Evolutionary conservation across 176 grass and related monocot species (phyloP), one percentile per base, ranked within the genome.

Genomic region (Triticum turgidum): DNA sequence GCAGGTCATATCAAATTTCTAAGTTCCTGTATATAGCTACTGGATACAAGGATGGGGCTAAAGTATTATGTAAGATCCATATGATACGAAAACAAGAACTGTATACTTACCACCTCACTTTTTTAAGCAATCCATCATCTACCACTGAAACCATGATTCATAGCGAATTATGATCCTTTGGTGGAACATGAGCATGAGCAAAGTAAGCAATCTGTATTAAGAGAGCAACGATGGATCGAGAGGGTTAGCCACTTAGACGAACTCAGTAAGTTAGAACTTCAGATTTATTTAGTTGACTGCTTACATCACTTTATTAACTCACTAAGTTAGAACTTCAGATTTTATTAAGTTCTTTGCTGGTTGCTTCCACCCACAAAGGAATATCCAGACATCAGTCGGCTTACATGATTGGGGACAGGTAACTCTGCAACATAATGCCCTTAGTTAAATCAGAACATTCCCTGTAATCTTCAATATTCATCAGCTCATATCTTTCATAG

Each of bases 321-420:
- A 24, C 27, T 41, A 65, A 24, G 65, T 76, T 35, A 33, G 38
- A 67, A 67, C 10, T 17, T 68, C 34, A 44, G 14, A 68, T 21
- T 81, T 41, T 65, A 13, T n/a, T 34, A 22, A 2, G 29, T 30
- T 30, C 29, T 30, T 30, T 30, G 29, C 29, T 30, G 29, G 80
- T 22, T 74, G 30, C 27, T 30, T 27, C 12, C 9, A 39, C 39
- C 15, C 65, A 59, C 3, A 76, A 33, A 68, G 3, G 29, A 21
- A 7, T 62, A 22, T 78, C 49, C 56, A 78, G 41, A 41, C 5
- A 29, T 65, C 56, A 65, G n/a, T 37, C 22, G 51, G 25, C 65
- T 79, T 88, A 51, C 65, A 79, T 32, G 42, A 84, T 33, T 20
- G 67, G 56, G 7, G 9, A 78, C 65, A 13, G 39, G 74, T 4